phyloP scores from a whole-genome alignment of 1,284 basidiomycete genomes.

The Rhizopogon hawkerae region DNA sequence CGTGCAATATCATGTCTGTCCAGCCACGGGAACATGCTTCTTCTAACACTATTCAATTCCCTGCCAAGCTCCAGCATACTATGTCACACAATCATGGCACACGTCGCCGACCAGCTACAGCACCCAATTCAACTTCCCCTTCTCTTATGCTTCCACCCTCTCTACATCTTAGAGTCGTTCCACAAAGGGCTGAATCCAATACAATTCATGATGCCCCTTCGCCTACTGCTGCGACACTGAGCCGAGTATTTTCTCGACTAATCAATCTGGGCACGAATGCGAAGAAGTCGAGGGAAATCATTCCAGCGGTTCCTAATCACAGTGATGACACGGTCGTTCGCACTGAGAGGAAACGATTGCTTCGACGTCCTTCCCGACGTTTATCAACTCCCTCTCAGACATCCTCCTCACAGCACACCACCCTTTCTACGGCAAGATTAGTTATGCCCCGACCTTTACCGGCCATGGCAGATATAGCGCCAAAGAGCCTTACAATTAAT shows the following conservation, averaged over 20 bases:
- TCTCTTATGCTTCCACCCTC: slow-evolving; percentile 13
- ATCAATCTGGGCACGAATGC: background rate
- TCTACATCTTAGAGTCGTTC: slow-evolving; percentile 8
- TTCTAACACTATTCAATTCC: background rate
- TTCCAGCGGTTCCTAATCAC: background rate
- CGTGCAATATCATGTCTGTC: background rate
- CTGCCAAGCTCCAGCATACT: background rate
- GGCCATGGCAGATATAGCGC: slow-evolving; percentile 7
- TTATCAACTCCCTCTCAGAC: slow-evolving; percentile 4
- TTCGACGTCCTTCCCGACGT: background rate
- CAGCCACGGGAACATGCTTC: background rate
- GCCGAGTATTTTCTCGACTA: slow-evolving; percentile 10
- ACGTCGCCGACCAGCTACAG: background rate
- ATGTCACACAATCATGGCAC: background rate
- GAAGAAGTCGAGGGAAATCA: background rate
- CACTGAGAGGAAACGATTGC: background rate
- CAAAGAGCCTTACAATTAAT: slow-evolving; percentile 13
- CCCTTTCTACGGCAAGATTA: slow-evolving; percentile 3
- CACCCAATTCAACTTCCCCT: background rate
- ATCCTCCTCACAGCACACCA: slow-evolving; percentile 1
- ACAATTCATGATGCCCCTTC: background rate
- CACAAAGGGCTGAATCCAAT: background rate
- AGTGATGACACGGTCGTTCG: background rate
- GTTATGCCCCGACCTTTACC: slow-evolving; percentile 10
- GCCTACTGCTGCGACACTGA: slow-evolving; percentile 2